phyloP scores from a whole-genome alignment of 805 yeast genomes.

The Groenewaldozyma salmanticensis region DNA sequence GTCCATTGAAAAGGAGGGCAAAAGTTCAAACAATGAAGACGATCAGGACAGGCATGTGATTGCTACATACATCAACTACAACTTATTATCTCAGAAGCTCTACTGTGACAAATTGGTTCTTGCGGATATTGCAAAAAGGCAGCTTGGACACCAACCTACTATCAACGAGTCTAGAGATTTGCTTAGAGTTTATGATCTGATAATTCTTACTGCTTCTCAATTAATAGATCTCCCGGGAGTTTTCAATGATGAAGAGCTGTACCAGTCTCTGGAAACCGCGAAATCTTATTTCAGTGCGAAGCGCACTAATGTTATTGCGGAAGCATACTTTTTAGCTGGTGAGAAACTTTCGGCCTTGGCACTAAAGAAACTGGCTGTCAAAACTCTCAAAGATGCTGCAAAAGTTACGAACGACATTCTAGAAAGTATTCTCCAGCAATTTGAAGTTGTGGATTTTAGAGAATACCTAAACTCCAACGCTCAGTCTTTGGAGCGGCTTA shows the following conservation, averaged over 20 bases:
- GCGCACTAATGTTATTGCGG: slow-evolving; percentile 37
- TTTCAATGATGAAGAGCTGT: slow-evolving; percentile 66
- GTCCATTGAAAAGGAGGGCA: slow-evolving; percentile 37
- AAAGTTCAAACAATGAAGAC: slow-evolving; percentile 37
- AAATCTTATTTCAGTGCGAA: slow-evolving; percentile 37
- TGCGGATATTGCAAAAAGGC: slow-evolving; percentile 7
- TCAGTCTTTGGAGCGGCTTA: slow-evolving; percentile 30
- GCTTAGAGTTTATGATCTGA: slow-evolving; percentile 40
- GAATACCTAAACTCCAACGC: slow-evolving; percentile 9
- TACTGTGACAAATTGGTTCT: slow-evolving; percentile 57
- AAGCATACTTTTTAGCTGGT: slow-evolving; percentile 24
- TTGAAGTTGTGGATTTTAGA: slow-evolving; percentile 5
- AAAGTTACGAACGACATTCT: slow-evolving; percentile 7
- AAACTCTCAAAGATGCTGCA: slow-evolving; percentile 6
- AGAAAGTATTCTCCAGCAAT: slow-evolving; percentile 5
- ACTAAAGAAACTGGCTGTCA: slow-evolving; percentile 16
- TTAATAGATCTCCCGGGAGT: slow-evolving; percentile 86
- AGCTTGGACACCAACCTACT: slow-evolving; percentile 7
- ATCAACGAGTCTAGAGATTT: slow-evolving; percentile 26
- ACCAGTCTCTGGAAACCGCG: slow-evolving; percentile 43
- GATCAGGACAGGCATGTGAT: slow-evolving; percentile 65
- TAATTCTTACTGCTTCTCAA: slow-evolving; percentile 45
- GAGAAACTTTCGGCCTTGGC: slow-evolving; percentile 26
- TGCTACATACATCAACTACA: slow-evolving; percentile 65
- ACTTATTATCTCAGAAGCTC: slow-evolving; percentile 52